Evolutionary conservation across 2,329 filamentous ascomycete genomes (phyloP).

Genomic region (Erysiphe neolycopersici): DNA sequence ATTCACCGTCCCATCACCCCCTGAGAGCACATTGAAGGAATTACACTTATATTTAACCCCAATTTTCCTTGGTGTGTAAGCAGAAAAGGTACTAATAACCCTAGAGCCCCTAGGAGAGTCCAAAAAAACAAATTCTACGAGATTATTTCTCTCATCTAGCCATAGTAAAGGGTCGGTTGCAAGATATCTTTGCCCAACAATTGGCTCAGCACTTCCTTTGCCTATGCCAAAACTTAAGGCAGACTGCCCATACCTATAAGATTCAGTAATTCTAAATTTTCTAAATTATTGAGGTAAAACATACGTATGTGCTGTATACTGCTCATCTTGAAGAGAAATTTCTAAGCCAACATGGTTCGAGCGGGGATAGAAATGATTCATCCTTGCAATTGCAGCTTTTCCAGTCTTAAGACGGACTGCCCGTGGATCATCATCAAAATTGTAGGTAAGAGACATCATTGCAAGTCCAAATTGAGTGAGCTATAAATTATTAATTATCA

Average conservation of each 20-base stretch:
- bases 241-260: conserved; percentile 16
- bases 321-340: conserved; percentile 12
- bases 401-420: conserved; percentile 14
- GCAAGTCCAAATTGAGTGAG: conserved; percentile 19
- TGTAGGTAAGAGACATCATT: conserved; percentile 18
- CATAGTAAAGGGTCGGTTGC: conserved; percentile 3
- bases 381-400: conserved; percentile 15
- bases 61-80: conserved; percentile 15
- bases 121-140: conserved; percentile 16
- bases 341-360: conserved; percentile 5
- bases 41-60: conserved; percentile 11
- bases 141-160: conserved; percentile 1
- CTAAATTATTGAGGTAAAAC: background rate
- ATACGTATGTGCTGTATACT: conserved; percentile 19
- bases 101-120: conserved; percentile 9
- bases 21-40: conserved; percentile 12
- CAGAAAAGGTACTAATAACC: conserved; percentile 4
- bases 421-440: conserved; percentile 16
- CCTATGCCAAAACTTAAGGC: conserved; percentile 11
- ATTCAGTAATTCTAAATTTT: background rate
- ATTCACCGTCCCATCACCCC: conserved; percentile 12
- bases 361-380: conserved; percentile 15
- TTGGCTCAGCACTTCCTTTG: conserved; percentile 5
- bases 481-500: conserved; percentile 6
- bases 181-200: conserved; percentile 8